Conservation (phyloP, 2,329 filamentous ascomycete genomes). For the Diaporthe sp. region DNA sequence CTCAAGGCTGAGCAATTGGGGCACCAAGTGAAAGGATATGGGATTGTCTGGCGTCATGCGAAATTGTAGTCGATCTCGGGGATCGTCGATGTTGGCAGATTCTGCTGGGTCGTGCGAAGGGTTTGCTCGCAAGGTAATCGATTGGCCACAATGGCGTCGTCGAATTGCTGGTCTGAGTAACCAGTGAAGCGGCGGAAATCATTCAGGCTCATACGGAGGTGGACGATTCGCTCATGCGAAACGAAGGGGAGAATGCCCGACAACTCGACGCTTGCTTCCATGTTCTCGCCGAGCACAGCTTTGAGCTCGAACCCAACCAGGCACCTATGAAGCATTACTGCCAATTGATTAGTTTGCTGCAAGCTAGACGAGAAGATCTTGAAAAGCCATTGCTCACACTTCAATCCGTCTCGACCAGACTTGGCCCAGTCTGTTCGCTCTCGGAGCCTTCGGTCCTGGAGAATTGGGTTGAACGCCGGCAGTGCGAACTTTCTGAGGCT, state of each 20-base stretch:
- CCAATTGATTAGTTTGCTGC: background rate
- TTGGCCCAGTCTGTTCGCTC: background rate
- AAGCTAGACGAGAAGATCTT: background rate
- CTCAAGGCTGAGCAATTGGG: background rate
- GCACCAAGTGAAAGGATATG: background rate
- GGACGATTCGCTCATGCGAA: too few relatives aligned
- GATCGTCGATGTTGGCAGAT: background rate
- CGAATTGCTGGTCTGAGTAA: background rate
- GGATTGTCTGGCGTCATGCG: background rate
- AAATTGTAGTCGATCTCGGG: background rate
- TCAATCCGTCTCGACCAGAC: background rate
- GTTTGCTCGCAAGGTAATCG: too few relatives aligned
- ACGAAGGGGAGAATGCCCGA: background rate
- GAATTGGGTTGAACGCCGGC: too few relatives aligned
- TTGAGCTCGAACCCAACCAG: too few relatives aligned
- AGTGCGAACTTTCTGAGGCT: too few relatives aligned
- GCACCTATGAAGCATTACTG: too few relatives aligned
- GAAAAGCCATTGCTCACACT: background rate
- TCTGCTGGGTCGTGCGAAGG: background rate
- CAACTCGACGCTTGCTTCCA: background rate
- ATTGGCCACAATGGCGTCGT: too few relatives aligned
- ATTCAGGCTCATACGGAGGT: background rate
- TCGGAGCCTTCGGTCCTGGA: background rate
- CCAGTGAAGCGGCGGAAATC: background rate
- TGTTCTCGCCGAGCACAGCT: background rate